These are phyloP conservation scores for Wakefieldia striispora DNA, from an alignment of 768 basidiomycete species.

Conservation along the genomic window DNA sequence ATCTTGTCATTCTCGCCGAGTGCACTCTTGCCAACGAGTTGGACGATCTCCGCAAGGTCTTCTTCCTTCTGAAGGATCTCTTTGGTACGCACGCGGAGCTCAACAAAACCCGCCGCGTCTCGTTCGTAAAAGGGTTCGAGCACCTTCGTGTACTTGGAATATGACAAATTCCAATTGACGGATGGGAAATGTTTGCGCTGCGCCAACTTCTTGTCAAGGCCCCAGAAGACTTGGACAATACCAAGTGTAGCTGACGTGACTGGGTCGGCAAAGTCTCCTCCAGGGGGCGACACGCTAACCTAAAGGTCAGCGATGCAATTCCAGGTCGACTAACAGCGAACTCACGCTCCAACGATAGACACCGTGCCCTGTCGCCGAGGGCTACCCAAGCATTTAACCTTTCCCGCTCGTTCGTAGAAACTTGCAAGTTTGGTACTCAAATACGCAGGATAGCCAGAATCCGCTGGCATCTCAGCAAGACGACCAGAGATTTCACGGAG, in stretches of 20 bases:
- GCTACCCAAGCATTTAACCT: conserved; percentile 88
- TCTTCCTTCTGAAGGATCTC: conserved; percentile 99
- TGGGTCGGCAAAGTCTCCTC: conserved; percentile 99
- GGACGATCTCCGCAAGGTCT: conserved; percentile 97
- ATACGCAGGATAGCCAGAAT: conserved; percentile 99
- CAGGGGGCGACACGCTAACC: conserved; percentile 90
- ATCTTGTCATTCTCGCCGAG: conserved; percentile 98
- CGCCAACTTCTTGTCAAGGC: conserved; percentile 97
- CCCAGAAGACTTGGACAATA: conserved; percentile 99
- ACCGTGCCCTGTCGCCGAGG: conserved; percentile 89
- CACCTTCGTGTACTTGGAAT: conserved; percentile 96
- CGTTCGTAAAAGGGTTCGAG: conserved; percentile 91
- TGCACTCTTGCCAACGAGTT: conserved; percentile 98
- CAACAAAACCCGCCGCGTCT: conserved; percentile 92
- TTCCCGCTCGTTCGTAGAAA: conserved; percentile 99
- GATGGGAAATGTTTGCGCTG: conserved; percentile 99
- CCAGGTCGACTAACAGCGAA: conserved; percentile 19
- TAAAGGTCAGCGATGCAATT: conserved; percentile 9
- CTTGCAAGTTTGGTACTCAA: conserved; percentile 92
- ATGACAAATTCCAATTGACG: conserved; percentile 99
- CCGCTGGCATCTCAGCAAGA: conserved; percentile 99
- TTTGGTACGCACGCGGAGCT: conserved; percentile 87
- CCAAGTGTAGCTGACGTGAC: conserved; percentile 96
- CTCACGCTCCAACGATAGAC: conserved; percentile 98
- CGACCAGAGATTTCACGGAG: conserved; percentile 99